Evolutionary conservation across 2,329 filamentous ascomycete species (phyloP).

Genomic region (Cadophora luteo-olivacea): DNA sequence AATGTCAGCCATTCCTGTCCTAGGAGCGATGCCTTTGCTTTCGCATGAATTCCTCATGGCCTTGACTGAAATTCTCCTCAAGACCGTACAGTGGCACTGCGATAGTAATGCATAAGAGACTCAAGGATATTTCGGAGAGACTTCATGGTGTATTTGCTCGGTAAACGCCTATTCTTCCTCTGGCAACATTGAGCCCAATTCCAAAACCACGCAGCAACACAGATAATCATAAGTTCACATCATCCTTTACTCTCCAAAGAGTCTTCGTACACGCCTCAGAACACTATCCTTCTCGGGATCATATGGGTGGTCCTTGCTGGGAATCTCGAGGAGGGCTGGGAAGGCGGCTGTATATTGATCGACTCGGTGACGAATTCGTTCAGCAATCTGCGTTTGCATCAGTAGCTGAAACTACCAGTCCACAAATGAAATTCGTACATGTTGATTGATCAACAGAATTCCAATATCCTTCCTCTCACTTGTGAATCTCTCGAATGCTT

Average conservation of each 20-base stretch:
- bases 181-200: background rate
- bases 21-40: too few species aligned
- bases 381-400: conserved; percentile 72
- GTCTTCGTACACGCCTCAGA: conserved; percentile 79
- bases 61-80: background rate
- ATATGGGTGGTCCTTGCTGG: conserved; percentile 98
- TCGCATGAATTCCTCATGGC: too few species aligned
- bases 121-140: background rate
- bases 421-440: conserved; percentile 61
- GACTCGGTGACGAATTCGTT: conserved; percentile 88
- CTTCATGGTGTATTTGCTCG: conserved; percentile 6
- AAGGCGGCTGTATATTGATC: conserved; percentile 95
- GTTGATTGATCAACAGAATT: conserved; percentile 96
- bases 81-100: too few species aligned
- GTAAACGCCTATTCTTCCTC: conserved; percentile 14
- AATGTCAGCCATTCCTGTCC: background rate
- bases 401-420: conserved; percentile 2
- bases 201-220: background rate
- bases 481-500: conserved; percentile 88
- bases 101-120: background rate
- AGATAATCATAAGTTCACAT: conserved; percentile 2
- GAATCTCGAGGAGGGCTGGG: conserved; percentile 95
- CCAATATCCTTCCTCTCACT: conserved; percentile 94
- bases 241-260: conserved; percentile 69
- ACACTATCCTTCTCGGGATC: conserved; percentile 99